phyloP scores from a whole-genome alignment of 768 basidiomycete genomes.

The Stropharia rugosoannulata region DNA sequence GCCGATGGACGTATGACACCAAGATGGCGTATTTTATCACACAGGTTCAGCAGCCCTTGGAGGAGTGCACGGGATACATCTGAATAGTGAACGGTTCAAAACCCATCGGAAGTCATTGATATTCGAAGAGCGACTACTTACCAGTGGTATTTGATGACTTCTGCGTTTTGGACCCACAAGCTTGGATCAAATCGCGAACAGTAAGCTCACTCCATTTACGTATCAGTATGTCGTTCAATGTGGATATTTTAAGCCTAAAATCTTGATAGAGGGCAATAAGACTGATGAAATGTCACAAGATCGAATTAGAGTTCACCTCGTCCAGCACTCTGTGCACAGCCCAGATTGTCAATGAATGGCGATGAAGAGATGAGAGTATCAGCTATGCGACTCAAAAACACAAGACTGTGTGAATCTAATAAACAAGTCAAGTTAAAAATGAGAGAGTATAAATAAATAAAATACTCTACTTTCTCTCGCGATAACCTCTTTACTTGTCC shows the following conservation, averaged over 20 bases:
- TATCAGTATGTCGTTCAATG: constrained; percentile 45
- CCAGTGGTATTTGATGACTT: constrained; percentile 20
- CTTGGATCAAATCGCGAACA: constrained; percentile 32
- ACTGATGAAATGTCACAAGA: background rate
- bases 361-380: constrained; percentile 19
- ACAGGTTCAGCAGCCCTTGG: constrained; percentile 53
- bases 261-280: constrained; percentile 31
- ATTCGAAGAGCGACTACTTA: constrained; percentile 9
- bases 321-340: constrained; percentile 14
- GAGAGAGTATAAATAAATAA: background rate
- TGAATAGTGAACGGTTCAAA: background rate
- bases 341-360: constrained; percentile 19
- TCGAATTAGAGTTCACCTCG: constrained; percentile 29
- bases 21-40: constrained; percentile 53
- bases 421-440: constrained; percentile 18
- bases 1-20: constrained; percentile 41
- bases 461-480: constrained; percentile 34
- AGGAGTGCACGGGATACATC: constrained; percentile 56
- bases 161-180: constrained; percentile 21
- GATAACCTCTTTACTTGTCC: constrained; percentile 27
- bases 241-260: constrained; percentile 42
- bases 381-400: constrained; percentile 17
- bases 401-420: constrained; percentile 13
- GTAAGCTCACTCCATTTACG: constrained; percentile 52
- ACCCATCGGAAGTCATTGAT: too few relatives aligned